Evolutionary conservation across 1,284 basidiomycete genomes (phyloP), one percentile per base, ranked within the genome.

Genomic region (Ceratobasidium sp.): DNA sequence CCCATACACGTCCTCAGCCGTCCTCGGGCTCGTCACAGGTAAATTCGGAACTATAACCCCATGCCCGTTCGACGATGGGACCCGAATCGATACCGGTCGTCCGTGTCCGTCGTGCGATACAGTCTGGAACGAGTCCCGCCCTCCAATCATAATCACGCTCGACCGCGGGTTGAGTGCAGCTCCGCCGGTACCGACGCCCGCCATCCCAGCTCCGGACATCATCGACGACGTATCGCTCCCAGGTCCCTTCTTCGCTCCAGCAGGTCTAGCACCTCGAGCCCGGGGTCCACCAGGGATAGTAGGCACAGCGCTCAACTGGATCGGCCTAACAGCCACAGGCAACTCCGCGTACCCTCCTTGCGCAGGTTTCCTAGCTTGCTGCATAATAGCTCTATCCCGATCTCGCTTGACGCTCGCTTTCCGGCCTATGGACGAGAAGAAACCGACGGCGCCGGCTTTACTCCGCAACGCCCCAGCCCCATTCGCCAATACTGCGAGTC

Each of bases 261-360:
- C 67, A 31, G 44, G 9, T 27, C 44, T 71, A 15, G 56, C 45
- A 11, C 50, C 44, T 24, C 87, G 87, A 0, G 92, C 91, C 24
- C 92, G 89, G 11, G 93, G 93, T 5, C 93, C 93, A 36, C 93
- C 92, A 0, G 91, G 92, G 1, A 93, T 86, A 2, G 86, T 84
- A 22, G 90, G 91, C 22, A 84, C 74, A 41, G 81, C 62, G 48
- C 50, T 62, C 62, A 88, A 81, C 75, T 86, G 84, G 0, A 83
- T 77, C 0, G 80, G 54, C 19, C 45, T 56, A 1, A 19, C 27
- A 7, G 56, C 2, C 11, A 33, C 44, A 27, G 80, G 78, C 80
- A 76, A 75, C 82, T 77, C 59, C 80, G 84, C 72, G 81, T 81
- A 75, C 73, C 24, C 27, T 29, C 17, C 60, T 57, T 19, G 59